These are phyloP conservation scores for Chrysopogon serrulatus DNA, from an alignment of 176 grass and related monocot genomes.

Conservation along the genomic window DNA sequence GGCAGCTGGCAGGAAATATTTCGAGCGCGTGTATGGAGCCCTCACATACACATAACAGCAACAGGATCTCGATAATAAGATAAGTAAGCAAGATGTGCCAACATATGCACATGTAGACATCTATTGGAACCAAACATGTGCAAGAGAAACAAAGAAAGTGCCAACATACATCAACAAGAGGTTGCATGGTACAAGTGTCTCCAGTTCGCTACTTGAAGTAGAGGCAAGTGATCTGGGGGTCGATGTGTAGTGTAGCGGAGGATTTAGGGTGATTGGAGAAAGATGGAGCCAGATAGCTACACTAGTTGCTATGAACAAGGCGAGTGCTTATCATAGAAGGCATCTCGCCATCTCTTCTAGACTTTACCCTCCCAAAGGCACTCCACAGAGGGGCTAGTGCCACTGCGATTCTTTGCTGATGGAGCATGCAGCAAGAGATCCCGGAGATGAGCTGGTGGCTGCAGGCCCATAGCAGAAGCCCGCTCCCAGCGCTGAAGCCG, in stretches of 20 bases:
- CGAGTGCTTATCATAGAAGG: not conserved
- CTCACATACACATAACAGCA: not conserved
- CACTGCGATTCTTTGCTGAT: not conserved
- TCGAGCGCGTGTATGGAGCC: not conserved
- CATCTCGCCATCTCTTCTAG: conserved; percentile 21
- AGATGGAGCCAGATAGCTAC: not conserved
- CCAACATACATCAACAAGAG: not conserved
- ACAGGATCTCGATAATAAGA: not conserved
- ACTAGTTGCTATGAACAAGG: not conserved
- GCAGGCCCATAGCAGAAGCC: conserved; percentile 58
- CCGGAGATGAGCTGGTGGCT: conserved; percentile 41
- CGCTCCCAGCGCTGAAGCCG: conserved; percentile 61
- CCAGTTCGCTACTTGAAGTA: not conserved
- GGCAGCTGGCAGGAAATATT: not conserved
- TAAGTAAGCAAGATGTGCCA: not conserved
- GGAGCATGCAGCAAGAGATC: not conserved
- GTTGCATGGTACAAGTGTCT: not conserved
- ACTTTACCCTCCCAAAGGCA: conserved; percentile 69
- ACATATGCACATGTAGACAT: not conserved
- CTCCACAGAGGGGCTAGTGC: not conserved
- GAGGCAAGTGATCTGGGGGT: not conserved
- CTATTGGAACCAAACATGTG: not conserved
- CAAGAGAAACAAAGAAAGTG: not conserved
- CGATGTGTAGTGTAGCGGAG: not conserved
- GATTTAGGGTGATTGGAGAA: not conserved